Conservation (phyloP, 495 filamentous ascomycete genomes). For the Rhizodiscina lignyota region DNA sequence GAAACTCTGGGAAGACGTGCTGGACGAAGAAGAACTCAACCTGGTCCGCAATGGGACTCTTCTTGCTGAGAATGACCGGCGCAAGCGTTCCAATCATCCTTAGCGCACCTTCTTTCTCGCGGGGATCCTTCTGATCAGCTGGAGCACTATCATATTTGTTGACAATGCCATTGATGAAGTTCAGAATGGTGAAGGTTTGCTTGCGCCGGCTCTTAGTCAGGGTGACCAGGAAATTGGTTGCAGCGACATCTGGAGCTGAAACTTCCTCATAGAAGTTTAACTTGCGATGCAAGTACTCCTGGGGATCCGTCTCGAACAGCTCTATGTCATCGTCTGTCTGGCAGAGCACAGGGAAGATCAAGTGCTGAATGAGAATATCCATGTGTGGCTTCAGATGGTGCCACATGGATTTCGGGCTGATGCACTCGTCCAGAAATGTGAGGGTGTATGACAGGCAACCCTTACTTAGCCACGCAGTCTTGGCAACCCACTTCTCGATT, state of each 20-base stretch:
- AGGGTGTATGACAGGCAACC: constrained; percentile 82
- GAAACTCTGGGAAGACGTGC: constrained; percentile 96
- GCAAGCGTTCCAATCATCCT: constrained; percentile 95
- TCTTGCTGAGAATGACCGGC: constrained; percentile 88
- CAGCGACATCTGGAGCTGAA: constrained; percentile 86
- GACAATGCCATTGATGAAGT: constrained; percentile 85
- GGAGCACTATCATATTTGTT: constrained; percentile 74
- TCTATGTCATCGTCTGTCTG: constrained; percentile 86
- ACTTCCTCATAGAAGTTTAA: constrained; percentile 97
- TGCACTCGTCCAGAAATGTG: constrained; percentile 88
- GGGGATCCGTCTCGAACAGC: constrained; percentile 81
- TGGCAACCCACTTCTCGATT: constrained; percentile 92
- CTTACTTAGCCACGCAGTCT: constrained; percentile 88
- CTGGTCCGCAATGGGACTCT: constrained; percentile 91
- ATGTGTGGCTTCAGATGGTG: constrained; percentile 83
- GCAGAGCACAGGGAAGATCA: constrained; percentile 89
- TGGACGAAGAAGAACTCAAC: constrained; percentile 99
- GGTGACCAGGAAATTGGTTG: constrained; percentile 88
- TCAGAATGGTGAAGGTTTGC: constrained; percentile 83
- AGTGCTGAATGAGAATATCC: constrained; percentile 76
- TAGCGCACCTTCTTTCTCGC: constrained; percentile 91
- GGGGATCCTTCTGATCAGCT: constrained; percentile 72
- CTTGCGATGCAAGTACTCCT: constrained; percentile 92
- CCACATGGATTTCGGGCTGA: constrained; percentile 96
- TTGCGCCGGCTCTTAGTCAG: constrained; percentile 90